These are phyloP conservation scores for Colletotrichum trifolii DNA, from an alignment of 2,329 filamentous ascomycete genomes.

Conservation along the genomic window DNA sequence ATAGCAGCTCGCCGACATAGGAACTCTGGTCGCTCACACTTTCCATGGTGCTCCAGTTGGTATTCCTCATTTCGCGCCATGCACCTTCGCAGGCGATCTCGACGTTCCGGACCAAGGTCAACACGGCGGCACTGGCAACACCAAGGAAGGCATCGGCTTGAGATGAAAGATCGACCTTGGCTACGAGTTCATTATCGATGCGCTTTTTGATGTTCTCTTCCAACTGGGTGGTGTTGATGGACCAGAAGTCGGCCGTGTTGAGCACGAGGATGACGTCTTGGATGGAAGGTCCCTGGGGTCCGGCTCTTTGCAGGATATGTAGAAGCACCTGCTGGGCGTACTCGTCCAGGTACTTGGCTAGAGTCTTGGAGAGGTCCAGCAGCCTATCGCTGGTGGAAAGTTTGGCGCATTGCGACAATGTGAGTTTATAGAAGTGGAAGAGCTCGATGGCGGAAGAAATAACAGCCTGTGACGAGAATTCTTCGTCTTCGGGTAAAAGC, in stretches of 20 bases:
- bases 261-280: conserved; percentile 88
- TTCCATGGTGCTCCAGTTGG: conserved; percentile 93
- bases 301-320: conserved; percentile 71
- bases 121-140: conserved; percentile 87
- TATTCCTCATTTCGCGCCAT: conserved; percentile 98
- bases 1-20: conserved; percentile 86
- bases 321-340: conserved; percentile 94
- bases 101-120: conserved; percentile 84
- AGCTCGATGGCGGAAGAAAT: conserved; percentile 95
- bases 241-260: conserved; percentile 98
- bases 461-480: conserved; percentile 90
- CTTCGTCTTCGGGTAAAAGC: conserved; percentile 84
- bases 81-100: conserved; percentile 84
- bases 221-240: conserved; percentile 89
- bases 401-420: conserved; percentile 93
- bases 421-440: conserved; percentile 96
- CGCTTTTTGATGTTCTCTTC: conserved; percentile 94
- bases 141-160: conserved; percentile 97
- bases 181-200: conserved; percentile 81
- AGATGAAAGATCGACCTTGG: conserved; percentile 86
- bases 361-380: conserved; percentile 83
- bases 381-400: conserved; percentile 90
- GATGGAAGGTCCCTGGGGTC: conserved; percentile 63
- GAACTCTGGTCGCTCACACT: conserved; percentile 92
- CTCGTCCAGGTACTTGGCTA: conserved; percentile 93